phyloP scores from a whole-genome alignment of 192 early-diverging fungal species.

The Allomyces arbusculus region DNA sequence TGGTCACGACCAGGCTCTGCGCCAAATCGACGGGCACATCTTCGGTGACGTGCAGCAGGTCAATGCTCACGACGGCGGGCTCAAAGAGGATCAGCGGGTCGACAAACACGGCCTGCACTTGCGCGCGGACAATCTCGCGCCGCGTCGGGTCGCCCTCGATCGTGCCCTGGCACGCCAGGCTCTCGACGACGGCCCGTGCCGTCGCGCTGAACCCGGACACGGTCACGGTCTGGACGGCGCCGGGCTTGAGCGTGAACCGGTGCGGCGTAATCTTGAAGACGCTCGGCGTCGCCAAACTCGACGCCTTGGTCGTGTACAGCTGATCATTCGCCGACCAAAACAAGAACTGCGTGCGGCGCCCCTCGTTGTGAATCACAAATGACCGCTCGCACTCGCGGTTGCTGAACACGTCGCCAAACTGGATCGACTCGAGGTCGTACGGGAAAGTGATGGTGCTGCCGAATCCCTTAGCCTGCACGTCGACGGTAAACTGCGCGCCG shows the following conservation, averaged over 20 bases:
- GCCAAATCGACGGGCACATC: conserved; percentile 15
- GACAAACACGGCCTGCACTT: conserved; percentile 31
- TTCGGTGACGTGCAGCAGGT: conserved; percentile 19
- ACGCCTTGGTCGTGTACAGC: conserved; percentile 2
- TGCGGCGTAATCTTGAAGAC: conserved; percentile 26
- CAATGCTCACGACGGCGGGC: conserved; percentile 21
- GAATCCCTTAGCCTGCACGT: conserved; percentile 22
- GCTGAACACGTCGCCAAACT: conserved; percentile 35
- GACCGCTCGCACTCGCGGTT: conserved; percentile 23
- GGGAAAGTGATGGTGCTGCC: conserved; percentile 35
- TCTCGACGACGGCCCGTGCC: conserved; percentile 7
- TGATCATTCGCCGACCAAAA: conserved; percentile 13
- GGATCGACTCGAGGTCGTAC: conserved; percentile 15
- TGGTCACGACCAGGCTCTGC: conserved; percentile 16
- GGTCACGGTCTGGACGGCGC: conserved; percentile 16
- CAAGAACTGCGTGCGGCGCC: conserved; percentile 27
- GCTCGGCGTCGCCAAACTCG: conserved; percentile 1
- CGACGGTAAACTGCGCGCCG: conserved; percentile 4
- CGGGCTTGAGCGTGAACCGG: conserved; percentile 26
- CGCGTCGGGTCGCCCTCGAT: conserved; percentile 33
- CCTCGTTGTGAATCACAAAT: conserved; percentile 25
- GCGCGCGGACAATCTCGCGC: conserved; percentile 12
- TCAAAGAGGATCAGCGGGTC: conserved; percentile 22
- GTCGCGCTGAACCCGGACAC: conserved; percentile 13
- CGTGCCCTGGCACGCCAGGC: conserved; percentile 20